Evolutionary conservation across 1,139 yeast genomes (phyloP).

Genomic region (Candida sojae): DNA sequence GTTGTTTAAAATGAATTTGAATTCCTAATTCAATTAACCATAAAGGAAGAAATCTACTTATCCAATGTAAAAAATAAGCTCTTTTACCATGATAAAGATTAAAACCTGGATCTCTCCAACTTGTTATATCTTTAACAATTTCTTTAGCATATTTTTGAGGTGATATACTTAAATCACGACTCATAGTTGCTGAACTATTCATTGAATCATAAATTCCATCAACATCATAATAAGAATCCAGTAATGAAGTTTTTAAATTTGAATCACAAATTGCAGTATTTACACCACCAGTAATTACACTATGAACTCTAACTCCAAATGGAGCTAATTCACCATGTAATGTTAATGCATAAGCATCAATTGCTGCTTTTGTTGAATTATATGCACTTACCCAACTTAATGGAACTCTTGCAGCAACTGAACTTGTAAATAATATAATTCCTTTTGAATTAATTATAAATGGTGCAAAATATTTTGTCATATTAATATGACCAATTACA

Average conservation of each 20-base stretch:
- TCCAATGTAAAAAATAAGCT: conserved; percentile 24
- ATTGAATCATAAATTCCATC: conserved; percentile 31
- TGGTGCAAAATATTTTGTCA: conserved; percentile 34
- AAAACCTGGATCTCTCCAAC: conserved; percentile 25
- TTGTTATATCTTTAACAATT: conserved; percentile 25
- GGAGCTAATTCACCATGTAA: conserved; percentile 61
- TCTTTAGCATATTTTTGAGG: conserved; percentile 33
- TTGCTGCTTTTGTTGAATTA: conserved; percentile 58
- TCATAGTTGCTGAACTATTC: conserved; percentile 26
- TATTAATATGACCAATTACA: conserved; percentile 38
- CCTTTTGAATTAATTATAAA: conserved; percentile 37
- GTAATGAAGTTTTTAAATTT: conserved; percentile 10
- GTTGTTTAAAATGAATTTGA: conserved; percentile 33
- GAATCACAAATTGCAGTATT: conserved; percentile 33
- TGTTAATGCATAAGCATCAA: conserved; percentile 66
- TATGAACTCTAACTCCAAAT: conserved; percentile 37
- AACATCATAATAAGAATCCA: conserved; percentile 27
- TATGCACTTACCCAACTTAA: conserved; percentile 37
- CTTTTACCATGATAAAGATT: conserved; percentile 31
- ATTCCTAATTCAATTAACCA: conserved; percentile 29
- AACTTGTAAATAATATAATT: conserved; percentile 35
- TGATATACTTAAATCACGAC: conserved; percentile 24
- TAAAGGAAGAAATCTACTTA: conserved; percentile 28
- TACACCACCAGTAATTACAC: conserved; percentile 44
- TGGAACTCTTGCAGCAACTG: conserved; percentile 38